phyloP scores from a whole-genome alignment of 352 stramenopile species.

The Blastocystis sp. region DNA sequence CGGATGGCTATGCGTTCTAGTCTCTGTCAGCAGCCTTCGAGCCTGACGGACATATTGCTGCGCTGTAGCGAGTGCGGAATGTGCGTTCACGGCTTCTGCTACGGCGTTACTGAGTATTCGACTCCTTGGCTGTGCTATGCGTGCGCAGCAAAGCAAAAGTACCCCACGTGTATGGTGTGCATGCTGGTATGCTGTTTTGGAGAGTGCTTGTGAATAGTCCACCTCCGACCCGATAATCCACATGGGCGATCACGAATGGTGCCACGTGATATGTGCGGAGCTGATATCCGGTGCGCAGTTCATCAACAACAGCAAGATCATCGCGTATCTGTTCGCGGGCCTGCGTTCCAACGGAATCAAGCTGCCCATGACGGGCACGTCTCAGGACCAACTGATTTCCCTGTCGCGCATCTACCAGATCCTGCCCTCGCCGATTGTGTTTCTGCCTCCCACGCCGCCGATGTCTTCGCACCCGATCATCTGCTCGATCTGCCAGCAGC shows the following conservation, averaged over 20 bases:
- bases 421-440: neutral
- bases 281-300: slow-evolving; percentile 1
- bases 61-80: slow-evolving; percentile 26
- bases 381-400: neutral
- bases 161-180: slow-evolving; percentile 26
- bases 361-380: neutral
- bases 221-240: slow-evolving; percentile 14
- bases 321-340: slow-evolving; percentile 1
- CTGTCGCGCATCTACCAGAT: neutral
- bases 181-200: neutral
- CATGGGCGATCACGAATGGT: neutral
- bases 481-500: slow-evolving; percentile 16
- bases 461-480: neutral
- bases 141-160: neutral
- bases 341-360: neutral
- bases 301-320: slow-evolving; percentile 41
- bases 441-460: neutral
- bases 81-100: slow-evolving; percentile 45
- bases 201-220: neutral
- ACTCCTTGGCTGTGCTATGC: slow-evolving; percentile 39
- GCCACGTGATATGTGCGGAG: slow-evolving; percentile 54
- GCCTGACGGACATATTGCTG: slow-evolving; percentile 5
- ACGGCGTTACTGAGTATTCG: slow-evolving; percentile 18
- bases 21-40: slow-evolving; percentile 20
- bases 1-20: neutral